Evolutionary conservation across 208 protist genomes (phyloP), one percentile per base, ranked within the genome.

Genomic region (Endotrypanum monterogeii): DNA sequence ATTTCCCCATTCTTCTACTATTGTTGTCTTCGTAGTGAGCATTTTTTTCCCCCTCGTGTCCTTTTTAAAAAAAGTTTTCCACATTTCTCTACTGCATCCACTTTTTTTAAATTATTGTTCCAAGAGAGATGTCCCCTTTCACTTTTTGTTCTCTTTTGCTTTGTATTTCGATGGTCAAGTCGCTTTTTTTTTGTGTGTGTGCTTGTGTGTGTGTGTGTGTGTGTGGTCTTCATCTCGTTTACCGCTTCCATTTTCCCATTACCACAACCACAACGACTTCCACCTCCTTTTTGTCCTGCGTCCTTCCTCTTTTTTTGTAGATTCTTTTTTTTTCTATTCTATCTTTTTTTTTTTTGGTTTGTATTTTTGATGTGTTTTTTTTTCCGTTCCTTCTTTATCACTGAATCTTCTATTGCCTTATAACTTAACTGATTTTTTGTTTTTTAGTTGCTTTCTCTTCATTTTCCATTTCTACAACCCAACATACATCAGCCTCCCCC

Each of bases 271-370:
- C n/a, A n/a, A n/a, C n/a, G n/a, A 9, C 41, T 46, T 46, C 41
- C n/a, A n/a, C 9, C 41, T 46, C 18, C 25, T 12, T 25, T 30
- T 25, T 25, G 28, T 58, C 25, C 54, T n/a, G 54, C 16, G 25
- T 28, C 14, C 2, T 57, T 28, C 18, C 25, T 14, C 28, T 3
- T 58, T 3, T 58, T 28, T 32, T 9, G 54, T 58, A 58, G 54
- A 58, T 28, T 35, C 23, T 25, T 4, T 8, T 35, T 46, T 3
- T 61, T 14, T 61, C 23, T 25, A 0, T 8, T 35, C 25, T 3
- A 39, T 14, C 37, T 35, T n/a, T 72, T 69, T 65, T 66, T 57
- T 56, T 62, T 72, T 82, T n/a, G 69, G 67, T 71, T 74, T 50
- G 12, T 52, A 25, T 69, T 68, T 28, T 65, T 62, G 30, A 39